phyloP scores from a whole-genome alignment of 2,329 filamentous ascomycete species.

The Hymenotorrendiella dingleyae region DNA sequence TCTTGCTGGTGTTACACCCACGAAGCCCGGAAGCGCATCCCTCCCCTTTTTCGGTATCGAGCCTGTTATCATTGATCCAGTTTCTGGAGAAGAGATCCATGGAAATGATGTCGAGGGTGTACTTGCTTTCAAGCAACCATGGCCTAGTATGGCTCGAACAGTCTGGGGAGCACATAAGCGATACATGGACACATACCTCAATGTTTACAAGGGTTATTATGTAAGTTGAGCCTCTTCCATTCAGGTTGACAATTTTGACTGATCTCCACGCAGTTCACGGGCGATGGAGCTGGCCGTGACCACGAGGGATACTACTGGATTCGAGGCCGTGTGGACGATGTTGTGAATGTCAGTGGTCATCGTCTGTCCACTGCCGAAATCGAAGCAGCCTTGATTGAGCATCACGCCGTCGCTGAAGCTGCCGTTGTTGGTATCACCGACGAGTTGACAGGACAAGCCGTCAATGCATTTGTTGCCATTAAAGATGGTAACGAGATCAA shows the following conservation, averaged over 20 bases:
- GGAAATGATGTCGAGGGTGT: constrained; percentile 52
- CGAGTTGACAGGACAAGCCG: constrained; percentile 92
- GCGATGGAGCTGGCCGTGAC: constrained; percentile 90
- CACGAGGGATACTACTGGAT: constrained; percentile 99
- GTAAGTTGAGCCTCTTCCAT: constrained; percentile 48
- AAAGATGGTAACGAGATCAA: constrained; percentile 74
- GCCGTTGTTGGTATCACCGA: constrained; percentile 91
- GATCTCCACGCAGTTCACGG: constrained; percentile 59
- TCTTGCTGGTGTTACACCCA: constrained; percentile 86
- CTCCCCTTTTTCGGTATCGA: constrained; percentile 98
- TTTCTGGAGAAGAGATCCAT: constrained; percentile 85
- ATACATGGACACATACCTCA: constrained; percentile 98
- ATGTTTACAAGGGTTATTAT: constrained; percentile 97
- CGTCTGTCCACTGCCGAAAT: constrained; percentile 96
- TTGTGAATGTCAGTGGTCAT: constrained; percentile 96
- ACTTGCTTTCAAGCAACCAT: constrained; percentile 85
- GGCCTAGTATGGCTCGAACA: constrained; percentile 97
- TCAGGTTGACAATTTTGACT: constrained; percentile 9
- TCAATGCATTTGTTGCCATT: constrained; percentile 92
- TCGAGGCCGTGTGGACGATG: constrained; percentile 93
- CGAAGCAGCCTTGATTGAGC: constrained; percentile 92
- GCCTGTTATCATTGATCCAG: constrained; percentile 93
- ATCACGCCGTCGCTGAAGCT: constrained; percentile 82
- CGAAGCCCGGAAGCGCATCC: constrained; percentile 93
- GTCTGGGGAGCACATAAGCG: constrained; percentile 97